A percentile compares a stretch with the other conserved stretches of the same genome.
Evolutionary conservation across 139 green algal genomes (phyloP).

Genomic region (Coelastrella sp.): DNA sequence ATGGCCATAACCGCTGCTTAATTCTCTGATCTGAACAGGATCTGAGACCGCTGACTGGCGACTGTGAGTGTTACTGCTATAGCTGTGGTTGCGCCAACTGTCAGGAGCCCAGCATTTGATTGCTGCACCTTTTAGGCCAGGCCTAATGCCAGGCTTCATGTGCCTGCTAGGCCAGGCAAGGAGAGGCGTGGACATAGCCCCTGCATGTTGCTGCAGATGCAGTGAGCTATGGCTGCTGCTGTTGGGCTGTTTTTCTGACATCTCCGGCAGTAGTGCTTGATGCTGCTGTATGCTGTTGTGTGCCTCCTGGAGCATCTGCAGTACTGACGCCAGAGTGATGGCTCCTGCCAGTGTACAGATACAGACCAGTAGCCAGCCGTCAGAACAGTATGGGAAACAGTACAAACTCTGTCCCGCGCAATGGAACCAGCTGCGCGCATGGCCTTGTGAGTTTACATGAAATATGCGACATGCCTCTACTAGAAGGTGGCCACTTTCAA

Average conservation of each 20-base stretch:
- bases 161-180: not conserved
- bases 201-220: not conserved
- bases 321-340: not conserved
- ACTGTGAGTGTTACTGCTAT: too few species aligned
- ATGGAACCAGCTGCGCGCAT: too few species aligned
- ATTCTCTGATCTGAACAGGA: too few species aligned
- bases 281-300: not conserved
- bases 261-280: not conserved
- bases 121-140: not conserved
- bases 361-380: not conserved
- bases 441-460: too few species aligned
- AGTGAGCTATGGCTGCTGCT: constrained; percentile 22
- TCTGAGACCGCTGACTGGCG: too few species aligned
- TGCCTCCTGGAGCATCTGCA: constrained; percentile 23
- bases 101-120: not conserved
- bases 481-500: too few species aligned
- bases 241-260: not conserved
- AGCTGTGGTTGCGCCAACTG: not conserved
- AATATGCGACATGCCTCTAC: too few species aligned
- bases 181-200: not conserved
- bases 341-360: not conserved
- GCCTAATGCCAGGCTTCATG: not conserved
- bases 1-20: not conserved
- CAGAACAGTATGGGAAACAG: too few species aligned
- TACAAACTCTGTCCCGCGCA: too few species aligned